Evolutionary conservation across 129 eudicot species (phyloP).

Genomic region (Flaveria sonorensis): DNA sequence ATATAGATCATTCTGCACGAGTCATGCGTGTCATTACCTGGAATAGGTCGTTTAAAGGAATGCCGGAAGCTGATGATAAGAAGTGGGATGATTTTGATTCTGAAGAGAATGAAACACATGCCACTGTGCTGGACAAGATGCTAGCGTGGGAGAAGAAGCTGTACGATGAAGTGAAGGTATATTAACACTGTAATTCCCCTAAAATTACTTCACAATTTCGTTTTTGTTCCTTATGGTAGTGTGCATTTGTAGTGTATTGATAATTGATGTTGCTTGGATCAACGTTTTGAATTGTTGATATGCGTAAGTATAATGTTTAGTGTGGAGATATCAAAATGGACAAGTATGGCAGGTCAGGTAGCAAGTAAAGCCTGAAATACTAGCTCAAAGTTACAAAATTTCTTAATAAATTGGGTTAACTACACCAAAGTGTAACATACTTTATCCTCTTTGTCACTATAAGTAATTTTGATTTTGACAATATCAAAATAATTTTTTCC

Average conservation of each 20-base stretch:
- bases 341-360: background rate
- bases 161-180: conserved; percentile 96
- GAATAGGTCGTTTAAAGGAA: conserved; percentile 92
- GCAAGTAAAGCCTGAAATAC: background rate
- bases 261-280: background rate
- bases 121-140: conserved; percentile 95
- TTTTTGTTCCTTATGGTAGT: background rate
- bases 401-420: background rate
- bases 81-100: conserved; percentile 79
- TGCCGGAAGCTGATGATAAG: conserved; percentile 60
- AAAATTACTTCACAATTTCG: background rate
- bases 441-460: background rate
- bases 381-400: background rate
- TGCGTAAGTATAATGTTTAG: background rate
- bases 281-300: background rate
- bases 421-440: background rate
- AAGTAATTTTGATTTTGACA: too few species aligned
- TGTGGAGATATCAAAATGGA: background rate
- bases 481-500: too few species aligned
- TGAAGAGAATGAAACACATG: conserved; percentile 96
- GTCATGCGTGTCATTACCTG: conserved; percentile 97
- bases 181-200: background rate
- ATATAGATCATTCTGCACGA: conserved; percentile 93
- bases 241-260: background rate
- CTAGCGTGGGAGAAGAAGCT: conserved; percentile 99